Base-by-base conservation (phyloP, 2,329 filamentous ascomycete species). In the Fusarium vanettenii region DNA sequence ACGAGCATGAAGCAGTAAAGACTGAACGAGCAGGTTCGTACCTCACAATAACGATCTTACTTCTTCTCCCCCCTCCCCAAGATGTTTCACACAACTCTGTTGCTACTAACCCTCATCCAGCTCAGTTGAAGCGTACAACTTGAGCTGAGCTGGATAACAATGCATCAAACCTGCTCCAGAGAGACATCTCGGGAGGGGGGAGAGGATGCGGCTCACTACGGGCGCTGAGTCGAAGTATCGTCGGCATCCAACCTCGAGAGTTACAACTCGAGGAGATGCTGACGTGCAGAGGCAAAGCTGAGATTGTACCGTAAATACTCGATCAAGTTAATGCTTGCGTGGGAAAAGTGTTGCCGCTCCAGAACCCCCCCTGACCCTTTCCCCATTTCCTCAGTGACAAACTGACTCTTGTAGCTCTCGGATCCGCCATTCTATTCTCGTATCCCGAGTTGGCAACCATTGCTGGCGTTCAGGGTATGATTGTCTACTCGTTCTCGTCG, bases 311-410 rank as follows among this genome's bases (percentile, higher is more conserved):
- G 94, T 95, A 88, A 74, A 91, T 92, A 96, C 94, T 96, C 94
- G 94, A 97, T 94, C 94, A 97, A 97, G 94, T 94, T 96, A 97
- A 96, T 95, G 93, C 94, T 97, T 97, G 94, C 94, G 94, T 96
- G 94, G 92, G 94, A 93, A 96, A 95, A 89, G 94, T 96, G 94
- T 93, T 95, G 94, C 94, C 94, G 93, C 93, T 94, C 91, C 86
- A 84, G 18, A 82, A 81, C 78, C 79, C 82, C 78, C 76, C 78
- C 70, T 72, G 13, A 45, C 41, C 41, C 13, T 67, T 61, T 74
- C 55, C 72, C 76, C 76, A 72, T 52, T 52, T 27, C 16, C 25
- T 59, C 57, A 59, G 67, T 74, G 63, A 70, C 76, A 81, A 59
- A 84, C 87, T 89, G 84, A 89, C 83, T 81, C 79, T 77, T 81